Evolutionary conservation across 2,329 filamentous ascomycete genomes (phyloP).

Genomic region (Colletotrichum orchidophilum): DNA sequence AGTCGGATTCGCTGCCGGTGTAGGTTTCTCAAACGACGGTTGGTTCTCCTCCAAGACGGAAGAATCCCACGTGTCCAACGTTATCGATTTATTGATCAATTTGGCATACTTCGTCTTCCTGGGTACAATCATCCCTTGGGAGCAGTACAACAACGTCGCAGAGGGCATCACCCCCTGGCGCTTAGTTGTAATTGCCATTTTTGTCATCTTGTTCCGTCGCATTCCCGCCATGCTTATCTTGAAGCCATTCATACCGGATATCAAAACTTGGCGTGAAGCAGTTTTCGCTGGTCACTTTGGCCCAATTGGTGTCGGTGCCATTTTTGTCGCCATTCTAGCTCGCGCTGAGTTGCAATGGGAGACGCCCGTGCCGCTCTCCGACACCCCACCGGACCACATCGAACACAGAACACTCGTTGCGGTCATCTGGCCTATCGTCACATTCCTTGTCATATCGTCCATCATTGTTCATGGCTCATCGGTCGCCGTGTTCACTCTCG

Average conservation of each 20-base stretch:
- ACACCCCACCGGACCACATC: constrained; percentile 63
- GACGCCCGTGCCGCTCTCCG: constrained; percentile 76
- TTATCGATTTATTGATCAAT: constrained; percentile 96
- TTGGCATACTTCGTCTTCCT: constrained; percentile 98
- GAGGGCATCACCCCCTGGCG: constrained; percentile 88
- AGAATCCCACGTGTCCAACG: constrained; percentile 98
- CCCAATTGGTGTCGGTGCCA: constrained; percentile 94
- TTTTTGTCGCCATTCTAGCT: constrained; percentile 93
- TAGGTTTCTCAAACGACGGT: constrained; percentile 99
- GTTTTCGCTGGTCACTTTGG: constrained; percentile 97
- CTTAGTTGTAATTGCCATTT: constrained; percentile 89
- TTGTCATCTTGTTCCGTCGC: constrained; percentile 94
- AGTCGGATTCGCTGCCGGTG: constrained; percentile 92
- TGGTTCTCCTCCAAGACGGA: constrained; percentile 99
- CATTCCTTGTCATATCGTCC: constrained; percentile 92
- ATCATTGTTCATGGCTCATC: constrained; percentile 98
- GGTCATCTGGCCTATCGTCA: constrained; percentile 94
- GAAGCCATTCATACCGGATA: constrained; percentile 93
- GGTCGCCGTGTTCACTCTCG: constrained; percentile 95
- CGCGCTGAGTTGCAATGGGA: constrained; percentile 88
- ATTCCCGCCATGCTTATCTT: constrained; percentile 93
- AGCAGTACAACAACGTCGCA: constrained; percentile 80
- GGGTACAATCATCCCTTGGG: constrained; percentile 96
- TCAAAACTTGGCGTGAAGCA: constrained; percentile 98
- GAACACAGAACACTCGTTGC: constrained; percentile 77